Evolutionary conservation across 2,329 filamentous ascomycete species (phyloP).

Genomic region (Pseudonectria buxi): DNA sequence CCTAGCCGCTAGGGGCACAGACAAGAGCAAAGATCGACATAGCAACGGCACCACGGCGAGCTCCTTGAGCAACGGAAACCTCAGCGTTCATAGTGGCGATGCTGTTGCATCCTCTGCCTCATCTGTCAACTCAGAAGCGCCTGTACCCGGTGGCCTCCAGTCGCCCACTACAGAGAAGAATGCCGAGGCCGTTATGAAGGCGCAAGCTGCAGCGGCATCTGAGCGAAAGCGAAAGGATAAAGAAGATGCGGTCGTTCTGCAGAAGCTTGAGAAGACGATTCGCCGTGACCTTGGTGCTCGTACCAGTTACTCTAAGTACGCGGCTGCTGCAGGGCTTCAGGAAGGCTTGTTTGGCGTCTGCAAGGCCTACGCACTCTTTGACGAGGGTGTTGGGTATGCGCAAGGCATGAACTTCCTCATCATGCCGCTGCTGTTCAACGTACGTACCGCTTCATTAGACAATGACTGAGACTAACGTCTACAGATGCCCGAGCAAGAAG

Average conservation of each 20-base stretch:
- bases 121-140: slow-evolving; percentile 73
- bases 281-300: slow-evolving; percentile 83
- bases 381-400: slow-evolving; percentile 90
- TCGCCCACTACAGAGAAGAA: slow-evolving; percentile 56
- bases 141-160: slow-evolving; percentile 50
- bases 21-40: slow-evolving; percentile 63
- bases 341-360: slow-evolving; percentile 92
- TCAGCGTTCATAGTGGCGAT: slow-evolving; percentile 55
- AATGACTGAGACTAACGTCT: slow-evolving; percentile 6
- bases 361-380: slow-evolving; percentile 94
- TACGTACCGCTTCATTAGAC: slow-evolving; percentile 34
- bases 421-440: slow-evolving; percentile 93
- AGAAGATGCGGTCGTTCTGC: slow-evolving; percentile 64
- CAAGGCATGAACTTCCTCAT: slow-evolving; percentile 99
- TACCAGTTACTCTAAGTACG: slow-evolving; percentile 95
- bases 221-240: slow-evolving; percentile 74
- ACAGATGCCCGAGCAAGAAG: slow-evolving; percentile 93
- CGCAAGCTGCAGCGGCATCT: slow-evolving; percentile 54
- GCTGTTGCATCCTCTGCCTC: slow-evolving; percentile 72
- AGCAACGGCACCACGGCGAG: slow-evolving; percentile 49
- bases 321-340: slow-evolving; percentile 82
- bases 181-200: slow-evolving; percentile 57
- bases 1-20: slow-evolving; percentile 70
- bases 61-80: slow-evolving; percentile 46
- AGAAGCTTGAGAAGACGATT: slow-evolving; percentile 86